Conservation (phyloP, 768 basidiomycete species). For the Rhodosporidiobolus odoratus region DNA sequence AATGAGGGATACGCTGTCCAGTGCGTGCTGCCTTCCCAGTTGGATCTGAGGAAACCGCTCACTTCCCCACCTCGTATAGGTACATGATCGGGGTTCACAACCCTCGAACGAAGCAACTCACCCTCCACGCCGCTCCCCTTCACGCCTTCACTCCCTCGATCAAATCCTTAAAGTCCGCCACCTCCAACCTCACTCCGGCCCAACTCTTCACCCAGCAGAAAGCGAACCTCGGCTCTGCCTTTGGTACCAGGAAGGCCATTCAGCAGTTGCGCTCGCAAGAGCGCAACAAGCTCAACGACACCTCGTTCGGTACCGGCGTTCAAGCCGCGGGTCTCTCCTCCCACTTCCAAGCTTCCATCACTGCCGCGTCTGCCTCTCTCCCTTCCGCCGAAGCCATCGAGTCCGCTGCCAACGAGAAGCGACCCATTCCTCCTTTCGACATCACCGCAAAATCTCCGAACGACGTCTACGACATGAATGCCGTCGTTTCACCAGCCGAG, state of each 20-base stretch:
- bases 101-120: conserved; percentile 65
- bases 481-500: conserved; percentile 76
- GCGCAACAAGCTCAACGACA: conserved; percentile 81
- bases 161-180: conserved; percentile 66
- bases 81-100: conserved; percentile 81
- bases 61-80: conserved; percentile 50
- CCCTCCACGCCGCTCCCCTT: conserved; percentile 62
- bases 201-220: conserved; percentile 49
- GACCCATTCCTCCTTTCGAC: conserved; percentile 72
- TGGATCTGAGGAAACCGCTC: too few species aligned
- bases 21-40: conserved; percentile 3
- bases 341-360: conserved; percentile 76
- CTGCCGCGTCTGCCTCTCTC: conserved; percentile 62
- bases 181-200: conserved; percentile 51
- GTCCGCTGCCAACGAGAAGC: conserved; percentile 43
- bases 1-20: conserved; percentile 6
- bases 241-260: conserved; percentile 92
- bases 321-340: conserved; percentile 43
- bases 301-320: conserved; percentile 78
- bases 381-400: conserved; percentile 51
- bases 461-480: conserved; percentile 56
- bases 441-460: conserved; percentile 61
- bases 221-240: conserved; percentile 74
- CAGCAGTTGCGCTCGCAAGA: conserved; percentile 75
- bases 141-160: conserved; percentile 70